These are phyloP conservation scores for Artemisia tridentata DNA, from an alignment of 129 eudicot genomes.

Conservation along the genomic window DNA sequence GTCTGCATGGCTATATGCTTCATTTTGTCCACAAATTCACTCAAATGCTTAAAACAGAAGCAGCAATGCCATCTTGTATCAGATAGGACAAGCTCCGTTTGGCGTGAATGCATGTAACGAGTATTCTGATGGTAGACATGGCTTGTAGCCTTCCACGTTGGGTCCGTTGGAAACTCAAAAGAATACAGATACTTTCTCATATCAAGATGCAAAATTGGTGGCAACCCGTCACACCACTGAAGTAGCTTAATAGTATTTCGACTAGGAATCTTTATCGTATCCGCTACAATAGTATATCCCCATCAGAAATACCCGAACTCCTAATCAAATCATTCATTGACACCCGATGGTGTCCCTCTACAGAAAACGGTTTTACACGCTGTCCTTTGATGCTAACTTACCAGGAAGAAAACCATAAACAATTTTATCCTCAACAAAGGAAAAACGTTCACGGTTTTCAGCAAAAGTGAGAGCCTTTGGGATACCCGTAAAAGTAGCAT, in stretches of 20 bases:
- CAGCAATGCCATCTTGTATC: no score
- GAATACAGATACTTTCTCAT: conserved; percentile 46
- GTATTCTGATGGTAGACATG: not conserved
- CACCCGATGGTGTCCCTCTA: conserved; percentile 56
- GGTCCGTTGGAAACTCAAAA: conserved; percentile 84
- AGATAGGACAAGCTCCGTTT: not conserved
- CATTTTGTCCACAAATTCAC: no score
- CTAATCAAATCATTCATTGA: conserved; percentile 61
- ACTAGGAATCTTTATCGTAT: conserved; percentile 82
- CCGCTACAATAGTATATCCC: conserved; percentile 81
- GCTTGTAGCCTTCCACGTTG: conserved; percentile 86
- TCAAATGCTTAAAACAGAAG: no score
- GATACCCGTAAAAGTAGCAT: no score
- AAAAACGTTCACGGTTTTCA: no score
- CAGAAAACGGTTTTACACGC: conserved; percentile 48
- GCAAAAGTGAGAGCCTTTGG: no score
- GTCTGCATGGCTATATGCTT: no score
- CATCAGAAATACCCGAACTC: conserved; percentile 51
- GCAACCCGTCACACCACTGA: conserved; percentile 19
- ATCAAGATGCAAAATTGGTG: no score
- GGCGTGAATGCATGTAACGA: not conserved
- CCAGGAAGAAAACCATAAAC: conserved; percentile 60
- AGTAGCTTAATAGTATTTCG: conserved; percentile 70
- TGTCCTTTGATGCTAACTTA: conserved; percentile 34
- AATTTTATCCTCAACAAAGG: no score